Evolutionary conservation across 192 early-diverging fungal genomes (phyloP).

Genomic region (Allomyces macrogynus): DNA sequence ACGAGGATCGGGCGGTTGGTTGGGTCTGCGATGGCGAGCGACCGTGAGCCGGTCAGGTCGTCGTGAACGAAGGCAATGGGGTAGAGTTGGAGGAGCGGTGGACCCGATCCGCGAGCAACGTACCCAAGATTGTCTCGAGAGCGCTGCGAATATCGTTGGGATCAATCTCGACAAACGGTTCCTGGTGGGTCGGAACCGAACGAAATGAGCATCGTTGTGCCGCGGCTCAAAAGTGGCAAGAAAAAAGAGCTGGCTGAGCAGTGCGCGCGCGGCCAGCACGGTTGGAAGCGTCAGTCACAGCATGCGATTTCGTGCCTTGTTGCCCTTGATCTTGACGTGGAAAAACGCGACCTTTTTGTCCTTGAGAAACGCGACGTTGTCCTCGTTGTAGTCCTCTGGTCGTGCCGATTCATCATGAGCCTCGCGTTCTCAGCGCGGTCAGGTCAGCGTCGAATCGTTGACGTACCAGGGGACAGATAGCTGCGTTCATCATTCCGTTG

Average conservation of each 20-base stretch:
- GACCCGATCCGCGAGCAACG: background rate
- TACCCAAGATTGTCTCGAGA: slow-evolving; percentile 26
- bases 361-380: slow-evolving; percentile 47
- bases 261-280: slow-evolving; percentile 11
- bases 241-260: background rate
- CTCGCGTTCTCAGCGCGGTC: no score
- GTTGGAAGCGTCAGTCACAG: slow-evolving; percentile 10
- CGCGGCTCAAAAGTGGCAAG: background rate
- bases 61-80: background rate
- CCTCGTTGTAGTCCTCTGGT: slow-evolving; percentile 48
- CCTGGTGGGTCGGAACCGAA: slow-evolving; percentile 7
- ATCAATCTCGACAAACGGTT: slow-evolving; percentile 38
- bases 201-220: slow-evolving; percentile 7
- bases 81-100: background rate
- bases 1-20: slow-evolving; percentile 42
- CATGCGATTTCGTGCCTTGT: slow-evolving; percentile 48
- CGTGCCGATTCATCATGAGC: background rate
- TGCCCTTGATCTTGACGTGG: slow-evolving; percentile 64
- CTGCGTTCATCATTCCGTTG: background rate
- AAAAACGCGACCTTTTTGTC: slow-evolving; percentile 51
- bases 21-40: background rate
- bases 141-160: slow-evolving; percentile 26
- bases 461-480: slow-evolving; percentile 19
- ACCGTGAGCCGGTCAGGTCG: no score
- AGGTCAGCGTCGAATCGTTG: background rate